Conservation (phyloP, 1,139 yeast genomes). For the Pichia sp. region DNA sequence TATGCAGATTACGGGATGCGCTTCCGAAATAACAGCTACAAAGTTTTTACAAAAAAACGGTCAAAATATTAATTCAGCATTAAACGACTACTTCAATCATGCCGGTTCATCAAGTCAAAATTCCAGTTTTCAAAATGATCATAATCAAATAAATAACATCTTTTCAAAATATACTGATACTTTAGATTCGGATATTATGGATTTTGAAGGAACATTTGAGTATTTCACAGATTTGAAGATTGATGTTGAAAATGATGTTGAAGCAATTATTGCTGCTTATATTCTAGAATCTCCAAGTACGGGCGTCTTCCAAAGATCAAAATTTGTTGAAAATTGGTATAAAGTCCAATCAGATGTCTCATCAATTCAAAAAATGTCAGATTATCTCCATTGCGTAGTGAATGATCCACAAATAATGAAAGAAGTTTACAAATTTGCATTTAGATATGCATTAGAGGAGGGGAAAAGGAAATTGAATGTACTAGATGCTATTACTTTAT, state of each 20-base stretch:
- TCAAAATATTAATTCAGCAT: conserved; percentile 21
- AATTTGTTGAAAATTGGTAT: conserved; percentile 56
- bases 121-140: neutral
- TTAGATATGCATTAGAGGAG: conserved; percentile 57
- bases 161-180: conserved; percentile 24
- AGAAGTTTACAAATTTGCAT: conserved; percentile 63
- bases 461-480: conserved; percentile 52
- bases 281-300: conserved; percentile 58
- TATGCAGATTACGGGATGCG: conserved; percentile 20
- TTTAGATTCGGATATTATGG: conserved; percentile 37
- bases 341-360: conserved; percentile 17
- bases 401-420: conserved; percentile 40
- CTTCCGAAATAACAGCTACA: conserved; percentile 17
- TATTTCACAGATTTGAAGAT: conserved; percentile 62
- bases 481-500: conserved; percentile 68
- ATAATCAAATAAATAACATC: conserved; percentile 1
- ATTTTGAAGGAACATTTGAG: conserved; percentile 65
- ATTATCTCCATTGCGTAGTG: conserved; percentile 29
- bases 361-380: conserved; percentile 45
- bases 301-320: conserved; percentile 49
- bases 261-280: conserved; percentile 64
- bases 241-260: conserved; percentile 62
- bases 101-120: neutral
- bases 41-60: conserved; percentile 18
- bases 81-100: conserved; percentile 21